Percentiles rank a stretch among this genome's conserved stretches.
Conservation (phyloP, 129 eudicot species). For the Artemisia annua region DNA sequence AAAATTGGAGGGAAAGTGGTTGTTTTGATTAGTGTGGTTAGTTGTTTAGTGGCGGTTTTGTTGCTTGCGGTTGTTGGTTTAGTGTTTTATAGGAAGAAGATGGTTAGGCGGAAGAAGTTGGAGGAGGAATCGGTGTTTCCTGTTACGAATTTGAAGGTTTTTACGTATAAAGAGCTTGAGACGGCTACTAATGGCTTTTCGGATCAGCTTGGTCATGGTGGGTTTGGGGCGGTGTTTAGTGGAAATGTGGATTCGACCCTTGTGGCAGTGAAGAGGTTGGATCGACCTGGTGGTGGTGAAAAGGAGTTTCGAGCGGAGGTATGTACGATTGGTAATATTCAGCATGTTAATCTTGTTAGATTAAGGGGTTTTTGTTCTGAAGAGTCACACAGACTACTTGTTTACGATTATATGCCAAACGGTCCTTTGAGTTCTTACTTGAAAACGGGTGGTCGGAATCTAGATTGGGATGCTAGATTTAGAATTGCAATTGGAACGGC, state of each 20-base stretch:
- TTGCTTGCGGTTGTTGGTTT: constrained; percentile 10
- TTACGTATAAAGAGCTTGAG: constrained; percentile 82
- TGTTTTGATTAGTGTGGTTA: constrained; percentile 34
- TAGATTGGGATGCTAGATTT: constrained; percentile 85
- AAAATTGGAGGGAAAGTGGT: constrained; percentile 16
- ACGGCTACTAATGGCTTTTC: constrained; percentile 81
- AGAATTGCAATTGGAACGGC: constrained; percentile 81
- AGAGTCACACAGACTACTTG: constrained; percentile 68
- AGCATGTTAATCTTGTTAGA: constrained; percentile 91
- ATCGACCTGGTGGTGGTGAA: constrained; percentile 87
- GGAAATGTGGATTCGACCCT: constrained; percentile 59
- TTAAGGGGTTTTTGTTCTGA: constrained; percentile 86
- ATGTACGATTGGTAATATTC: constrained; percentile 90
- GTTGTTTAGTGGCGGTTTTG: constrained; percentile 35
- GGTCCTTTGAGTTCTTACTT: constrained; percentile 74
- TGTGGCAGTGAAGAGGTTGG: constrained; percentile 89
- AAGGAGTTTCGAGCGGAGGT: constrained; percentile 96
- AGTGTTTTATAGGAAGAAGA: constrained; percentile 38
- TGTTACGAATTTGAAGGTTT: constrained; percentile 69
- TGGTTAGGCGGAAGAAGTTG: constrained; percentile 39
- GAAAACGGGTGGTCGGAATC: constrained; percentile 50
- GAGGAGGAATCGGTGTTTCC: constrained; percentile 60
- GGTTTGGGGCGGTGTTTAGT: constrained; percentile 79
- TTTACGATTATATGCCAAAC: constrained; percentile 89
- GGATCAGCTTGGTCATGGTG: constrained; percentile 91